Evolutionary conservation across 768 basidiomycete species (phyloP).

Genomic region (Lentinula sp.): DNA sequence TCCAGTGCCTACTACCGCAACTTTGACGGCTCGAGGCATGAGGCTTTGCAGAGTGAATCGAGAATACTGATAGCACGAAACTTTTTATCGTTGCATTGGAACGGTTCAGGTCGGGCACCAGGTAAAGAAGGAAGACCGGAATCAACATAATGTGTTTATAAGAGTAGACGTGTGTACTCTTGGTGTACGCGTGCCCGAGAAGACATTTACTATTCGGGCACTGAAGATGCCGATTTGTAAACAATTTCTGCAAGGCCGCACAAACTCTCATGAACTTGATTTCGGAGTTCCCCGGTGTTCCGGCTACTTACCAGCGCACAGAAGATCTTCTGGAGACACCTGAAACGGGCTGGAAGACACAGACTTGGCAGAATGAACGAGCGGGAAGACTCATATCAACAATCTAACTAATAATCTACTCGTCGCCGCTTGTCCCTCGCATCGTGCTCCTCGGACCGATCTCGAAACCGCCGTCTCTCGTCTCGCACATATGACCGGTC

Average conservation of each 20-base stretch:
- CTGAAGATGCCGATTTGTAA: not conserved
- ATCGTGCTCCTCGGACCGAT: constrained; percentile 22
- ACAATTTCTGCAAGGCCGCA: no score
- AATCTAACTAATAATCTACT: constrained; percentile 32
- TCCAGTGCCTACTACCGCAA: constrained; percentile 69
- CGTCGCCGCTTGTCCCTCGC: constrained; percentile 47
- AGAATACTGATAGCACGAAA: not conserved
- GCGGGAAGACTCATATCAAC: not conserved
- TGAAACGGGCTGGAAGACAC: no score
- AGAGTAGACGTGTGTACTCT: not conserved
- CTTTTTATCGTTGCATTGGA: not conserved
- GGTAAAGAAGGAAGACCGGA: not conserved
- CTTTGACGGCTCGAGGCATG: constrained; percentile 38
- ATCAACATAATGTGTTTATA: not conserved
- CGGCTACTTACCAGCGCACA: no score
- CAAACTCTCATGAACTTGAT: not conserved
- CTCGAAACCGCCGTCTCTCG: constrained; percentile 25
- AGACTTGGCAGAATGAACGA: not conserved
- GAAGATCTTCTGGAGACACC: no score
- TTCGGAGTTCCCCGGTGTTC: not conserved
- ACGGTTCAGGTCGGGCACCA: not conserved
- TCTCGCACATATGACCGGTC: constrained; percentile 8
- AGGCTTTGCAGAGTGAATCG: not conserved
- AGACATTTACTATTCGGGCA: not conserved
- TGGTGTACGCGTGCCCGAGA: not conserved